Conservation (phyloP, 352 stramenopile species). For the Phytophthora idaei region DNA sequence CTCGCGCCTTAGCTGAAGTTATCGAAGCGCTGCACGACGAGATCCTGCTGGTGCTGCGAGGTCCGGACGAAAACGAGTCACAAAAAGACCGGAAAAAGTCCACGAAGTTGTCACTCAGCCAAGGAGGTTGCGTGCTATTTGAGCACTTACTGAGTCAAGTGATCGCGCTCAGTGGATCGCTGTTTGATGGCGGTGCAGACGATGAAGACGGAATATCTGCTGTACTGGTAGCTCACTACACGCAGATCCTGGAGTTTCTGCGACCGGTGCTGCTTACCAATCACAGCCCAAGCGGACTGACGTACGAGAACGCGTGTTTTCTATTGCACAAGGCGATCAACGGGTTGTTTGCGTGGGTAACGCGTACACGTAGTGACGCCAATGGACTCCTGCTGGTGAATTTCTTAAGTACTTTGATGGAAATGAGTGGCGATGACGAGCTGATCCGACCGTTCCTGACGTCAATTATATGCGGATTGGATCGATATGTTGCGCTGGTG, state of each 20-base stretch:
- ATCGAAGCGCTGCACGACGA: conserved; percentile 65
- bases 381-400: conserved; percentile 44
- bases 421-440: conserved; percentile 65
- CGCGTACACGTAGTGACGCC: conserved; percentile 43
- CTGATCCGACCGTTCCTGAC: conserved; percentile 68
- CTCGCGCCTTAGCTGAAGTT: conserved; percentile 48
- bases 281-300: conserved; percentile 40
- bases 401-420: conserved; percentile 57
- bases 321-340: conserved; percentile 69
- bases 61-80: conserved; percentile 23
- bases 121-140: conserved; percentile 70
- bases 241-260: conserved; percentile 47
- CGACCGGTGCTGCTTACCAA: conserved; percentile 51
- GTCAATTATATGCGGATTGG: conserved; percentile 60
- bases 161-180: conserved; percentile 39
- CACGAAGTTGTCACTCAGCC: conserved; percentile 40
- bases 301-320: conserved; percentile 71
- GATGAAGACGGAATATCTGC: conserved; percentile 57
- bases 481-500: conserved; percentile 42
- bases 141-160: conserved; percentile 64
- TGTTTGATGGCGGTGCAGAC: conserved; percentile 34
- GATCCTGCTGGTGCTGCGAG: conserved; percentile 43
- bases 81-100: conserved; percentile 32
- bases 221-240: conserved; percentile 59
- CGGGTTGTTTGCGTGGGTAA: conserved; percentile 55